A percentile compares a stretch with the other conserved stretches of the same genome.
Evolutionary conservation across 1,284 basidiomycete species (phyloP).

Genomic region (Heterobasidion irregulare): DNA sequence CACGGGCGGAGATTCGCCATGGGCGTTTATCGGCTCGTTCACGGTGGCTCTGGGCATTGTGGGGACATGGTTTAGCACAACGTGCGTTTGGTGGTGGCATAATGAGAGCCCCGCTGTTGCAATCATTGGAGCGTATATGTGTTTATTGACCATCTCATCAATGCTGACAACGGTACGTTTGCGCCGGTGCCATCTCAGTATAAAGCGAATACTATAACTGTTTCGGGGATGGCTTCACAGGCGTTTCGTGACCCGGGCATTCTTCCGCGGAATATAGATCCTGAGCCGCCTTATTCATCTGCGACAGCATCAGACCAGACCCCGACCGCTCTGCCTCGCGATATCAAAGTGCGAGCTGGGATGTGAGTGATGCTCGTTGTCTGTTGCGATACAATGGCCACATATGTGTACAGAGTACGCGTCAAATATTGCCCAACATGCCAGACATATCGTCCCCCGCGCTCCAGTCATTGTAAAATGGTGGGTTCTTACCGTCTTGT

Average conservation of each 20-base stretch:
- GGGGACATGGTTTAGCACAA: slow-evolving; percentile 78
- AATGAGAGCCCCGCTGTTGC: slow-evolving; percentile 71
- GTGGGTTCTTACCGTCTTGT: slow-evolving; percentile 26
- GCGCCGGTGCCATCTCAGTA: background rate
- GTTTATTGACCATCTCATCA: slow-evolving; percentile 63
- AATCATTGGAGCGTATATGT: slow-evolving; percentile 69
- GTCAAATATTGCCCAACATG: slow-evolving; percentile 92
- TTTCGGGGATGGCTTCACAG: slow-evolving; percentile 23
- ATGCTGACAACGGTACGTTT: slow-evolving; percentile 68
- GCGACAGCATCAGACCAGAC: slow-evolving; percentile 41
- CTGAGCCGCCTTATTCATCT: slow-evolving; percentile 68
- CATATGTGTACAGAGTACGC: slow-evolving; percentile 50
- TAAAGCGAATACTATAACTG: background rate
- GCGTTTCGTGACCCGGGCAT: slow-evolving; percentile 87
- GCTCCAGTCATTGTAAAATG: slow-evolving; percentile 90
- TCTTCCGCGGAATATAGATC: slow-evolving; percentile 78
- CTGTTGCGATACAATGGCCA: slow-evolving; percentile 4
- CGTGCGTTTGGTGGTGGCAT: slow-evolving; percentile 82
- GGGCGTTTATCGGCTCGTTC: slow-evolving; percentile 66
- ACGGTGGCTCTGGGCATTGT: slow-evolving; percentile 56
- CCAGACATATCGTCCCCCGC: slow-evolving; percentile 81
- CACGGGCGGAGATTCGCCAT: slow-evolving; percentile 79
- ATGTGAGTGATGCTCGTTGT: slow-evolving; percentile 44
- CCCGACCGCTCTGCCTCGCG: slow-evolving; percentile 65
- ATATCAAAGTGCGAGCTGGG: slow-evolving; percentile 71